Evolutionary conservation across 169 alveolate species (phyloP), one percentile per base, ranked within the genome.

Genomic region (Plasmodium gaboni): DNA sequence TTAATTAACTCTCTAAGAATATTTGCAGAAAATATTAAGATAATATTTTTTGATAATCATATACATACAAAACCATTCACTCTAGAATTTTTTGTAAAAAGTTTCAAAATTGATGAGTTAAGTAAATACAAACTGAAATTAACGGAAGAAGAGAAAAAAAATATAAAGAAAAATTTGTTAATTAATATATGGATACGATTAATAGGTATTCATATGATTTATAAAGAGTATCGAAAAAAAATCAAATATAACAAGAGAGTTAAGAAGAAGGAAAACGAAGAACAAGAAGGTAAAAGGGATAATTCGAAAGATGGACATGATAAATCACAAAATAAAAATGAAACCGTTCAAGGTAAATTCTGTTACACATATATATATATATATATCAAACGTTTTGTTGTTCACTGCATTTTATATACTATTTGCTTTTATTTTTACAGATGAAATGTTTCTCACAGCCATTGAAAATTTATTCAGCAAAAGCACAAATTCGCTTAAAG

Each of bases 21-120:
- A 26, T 88, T 92, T 19, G 92, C 89, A 61, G 87, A 92, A 55
- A 95, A 95, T 88, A 89, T 95, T 65, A 95, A 93, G 57, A 59
- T 86, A 42, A 85, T 83, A 63, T 48, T 95, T 70, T 92, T 95
- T 51, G 97, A 95, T 80, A 95, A 95, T 91, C 74, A 92, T 71
- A 60, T 95, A 38, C 95, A 94, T 55, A 89, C 89, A 55, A 87
- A 88, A 46, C 97, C 97, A 44, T 93, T 89, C 85, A 92, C 94
- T 15, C 73, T 95, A 55, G 97, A 95, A 88, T 87, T 95, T 78
- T 50, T 78, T 13, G 67, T 78, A 26, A 78, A 78, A 42, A 78
- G 32, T 48, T 78, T 78, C 15, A 78, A 78, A 69, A 78, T 78
- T 64, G 89, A 78, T 57, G 89, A 78, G 22, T 70, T 78, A 46